phyloP scores from a whole-genome alignment of 2,329 filamentous ascomycete genomes.

The Sordariomycetes sp. region DNA sequence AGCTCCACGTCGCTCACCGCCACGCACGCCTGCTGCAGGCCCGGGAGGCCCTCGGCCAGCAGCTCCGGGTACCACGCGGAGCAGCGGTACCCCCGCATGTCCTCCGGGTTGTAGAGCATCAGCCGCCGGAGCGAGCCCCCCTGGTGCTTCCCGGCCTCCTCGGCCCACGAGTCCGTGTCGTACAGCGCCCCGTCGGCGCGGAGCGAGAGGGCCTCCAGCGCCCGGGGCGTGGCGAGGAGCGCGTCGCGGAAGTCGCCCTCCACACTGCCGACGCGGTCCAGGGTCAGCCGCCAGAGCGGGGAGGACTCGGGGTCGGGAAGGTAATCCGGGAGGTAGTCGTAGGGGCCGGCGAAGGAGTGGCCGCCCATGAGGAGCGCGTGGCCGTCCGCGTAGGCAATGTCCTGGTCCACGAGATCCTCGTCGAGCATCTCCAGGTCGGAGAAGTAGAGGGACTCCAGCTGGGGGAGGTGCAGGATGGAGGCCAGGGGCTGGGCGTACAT shows the following conservation, averaged over 20 bases:
- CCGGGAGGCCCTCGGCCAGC: background rate
- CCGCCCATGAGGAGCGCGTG: background rate
- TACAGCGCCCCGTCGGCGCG: background rate
- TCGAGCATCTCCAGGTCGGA: background rate
- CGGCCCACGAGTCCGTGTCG: background rate
- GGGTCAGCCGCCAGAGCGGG: background rate
- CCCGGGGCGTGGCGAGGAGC: background rate
- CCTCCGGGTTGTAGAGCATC: background rate
- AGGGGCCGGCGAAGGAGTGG: background rate
- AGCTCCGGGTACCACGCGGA: background rate
- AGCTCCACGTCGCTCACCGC: background rate
- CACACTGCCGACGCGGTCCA: background rate
- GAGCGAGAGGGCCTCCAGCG: background rate
- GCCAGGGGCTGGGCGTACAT: background rate
- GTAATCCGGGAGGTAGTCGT: background rate
- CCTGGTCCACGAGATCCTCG: background rate
- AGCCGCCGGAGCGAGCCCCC: background rate
- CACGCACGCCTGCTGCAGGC: background rate
- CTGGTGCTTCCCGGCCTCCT: background rate
- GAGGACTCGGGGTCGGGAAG: background rate
- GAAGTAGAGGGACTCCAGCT: background rate
- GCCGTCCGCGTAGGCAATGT: background rate
- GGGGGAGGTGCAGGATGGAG: background rate
- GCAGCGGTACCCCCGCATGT: background rate
- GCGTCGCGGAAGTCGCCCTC: background rate